Base-by-base conservation (phyloP, 2,329 filamentous ascomycete species). In the Aaosphaeria pasadenensis region DNA sequence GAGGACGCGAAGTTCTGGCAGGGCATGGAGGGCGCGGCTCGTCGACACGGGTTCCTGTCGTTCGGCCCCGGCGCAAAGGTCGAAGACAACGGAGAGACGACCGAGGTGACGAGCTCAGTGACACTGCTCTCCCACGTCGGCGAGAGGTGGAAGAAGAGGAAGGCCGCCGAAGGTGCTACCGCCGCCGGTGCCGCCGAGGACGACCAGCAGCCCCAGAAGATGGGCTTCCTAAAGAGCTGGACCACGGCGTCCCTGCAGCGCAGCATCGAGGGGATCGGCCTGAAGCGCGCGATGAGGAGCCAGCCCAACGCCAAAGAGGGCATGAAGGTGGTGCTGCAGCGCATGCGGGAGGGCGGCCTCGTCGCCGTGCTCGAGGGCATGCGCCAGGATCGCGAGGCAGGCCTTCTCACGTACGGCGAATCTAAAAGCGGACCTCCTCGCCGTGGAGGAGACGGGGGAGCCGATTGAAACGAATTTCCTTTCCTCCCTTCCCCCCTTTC, bases 271-370 rank as follows among this genome's bases (percentile, higher is more conserved):
- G 81, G 81, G 46, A 85, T 92, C 51, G 88, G 87, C 7, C 84
- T 88, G 36, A 86, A 84, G 62, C 87, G 89, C 65, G 90, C 89
- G 5, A 82, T 86, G 55, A 86, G 87, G 59, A 87, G 89, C 64
- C 79, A 92, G 59, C 84, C 86, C 44, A 91, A 91, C 74, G 89
- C 87, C 57, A 84, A 87, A 43, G 87, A 91, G 66, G 89, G 89
- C 43, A 92, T 94, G 89, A 84, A 82, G 48, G 82, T 91, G 35
- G 88, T 94, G 6, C 77, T 94, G 24, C 87, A 91, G 69, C 77
- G 88, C 42, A 69, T 89, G 63, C 75, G 86, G 46, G 75, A 77
- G 49, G 85, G 85, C 36, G 86, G 86, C 1, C 72, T 89, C 13
- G 83, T 87, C 11, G 84, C 71, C 24, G 86, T 88, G n/a, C 71